Evolutionary conservation across 768 basidiomycete genomes (phyloP).

Genomic region (Paxillus involutus): DNA sequence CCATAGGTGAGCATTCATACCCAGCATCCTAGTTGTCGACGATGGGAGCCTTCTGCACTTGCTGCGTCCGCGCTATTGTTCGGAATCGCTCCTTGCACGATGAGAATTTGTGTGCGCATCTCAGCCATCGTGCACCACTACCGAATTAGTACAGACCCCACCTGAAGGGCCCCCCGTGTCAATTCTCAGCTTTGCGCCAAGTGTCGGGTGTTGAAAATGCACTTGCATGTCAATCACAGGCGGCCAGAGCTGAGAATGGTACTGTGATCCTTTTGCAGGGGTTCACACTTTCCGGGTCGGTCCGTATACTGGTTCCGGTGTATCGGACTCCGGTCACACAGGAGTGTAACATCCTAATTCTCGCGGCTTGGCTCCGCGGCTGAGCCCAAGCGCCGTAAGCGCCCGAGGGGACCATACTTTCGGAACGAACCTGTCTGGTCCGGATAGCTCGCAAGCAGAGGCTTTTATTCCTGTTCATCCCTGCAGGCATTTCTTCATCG

Average conservation of each 20-base stretch:
- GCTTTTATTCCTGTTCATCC: neutral
- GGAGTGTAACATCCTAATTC: constrained; percentile 8
- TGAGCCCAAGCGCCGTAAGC: constrained; percentile 6
- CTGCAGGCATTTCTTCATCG: constrained; percentile 1
- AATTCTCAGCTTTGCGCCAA: constrained; percentile 1
- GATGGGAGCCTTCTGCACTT: constrained; percentile 2
- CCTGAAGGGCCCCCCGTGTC: constrained; percentile 16
- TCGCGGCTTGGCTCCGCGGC: constrained; percentile 10
- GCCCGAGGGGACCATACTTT: neutral
- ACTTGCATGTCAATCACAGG: neutral
- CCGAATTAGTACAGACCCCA: constrained; percentile 9
- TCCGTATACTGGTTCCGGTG: constrained; percentile 9
- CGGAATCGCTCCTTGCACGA: neutral
- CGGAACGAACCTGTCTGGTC: constrained; percentile 10
- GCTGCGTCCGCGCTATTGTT: neutral
- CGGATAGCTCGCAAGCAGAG: constrained; percentile 3
- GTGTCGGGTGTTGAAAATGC: constrained; percentile 3
- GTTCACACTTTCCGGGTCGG: constrained; percentile 2
- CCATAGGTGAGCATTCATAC: constrained; percentile 69
- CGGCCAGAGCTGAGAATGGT: constrained; percentile 4
- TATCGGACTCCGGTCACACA: constrained; percentile 1
- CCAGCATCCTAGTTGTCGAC: neutral
- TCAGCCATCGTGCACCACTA: neutral
- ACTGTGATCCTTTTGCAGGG: constrained; percentile 8
- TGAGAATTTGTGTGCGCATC: neutral